Conservation (phyloP, 2,329 filamentous ascomycete species). For the Pseudogymnoascus sp. region DNA sequence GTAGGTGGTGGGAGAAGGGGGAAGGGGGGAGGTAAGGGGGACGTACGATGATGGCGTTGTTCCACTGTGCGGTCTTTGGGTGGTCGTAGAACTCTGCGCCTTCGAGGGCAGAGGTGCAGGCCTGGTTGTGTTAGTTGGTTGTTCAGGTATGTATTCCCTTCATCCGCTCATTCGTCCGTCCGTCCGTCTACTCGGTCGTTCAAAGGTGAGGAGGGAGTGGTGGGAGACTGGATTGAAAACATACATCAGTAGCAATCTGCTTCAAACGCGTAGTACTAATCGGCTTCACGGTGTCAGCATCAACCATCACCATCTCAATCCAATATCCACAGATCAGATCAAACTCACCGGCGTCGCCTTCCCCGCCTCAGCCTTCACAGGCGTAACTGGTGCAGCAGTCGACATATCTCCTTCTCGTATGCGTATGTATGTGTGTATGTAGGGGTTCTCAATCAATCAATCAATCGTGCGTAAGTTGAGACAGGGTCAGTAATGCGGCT, state of each 20-base stretch:
- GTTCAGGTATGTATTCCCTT: background rate
- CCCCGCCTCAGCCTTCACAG: background rate
- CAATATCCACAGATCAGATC: background rate
- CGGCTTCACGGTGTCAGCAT: conserved; percentile 43
- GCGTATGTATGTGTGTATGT: background rate
- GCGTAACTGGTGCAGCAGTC: conserved; percentile 23
- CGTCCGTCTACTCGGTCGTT: too few species aligned
- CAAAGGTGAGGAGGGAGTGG: too few species aligned
- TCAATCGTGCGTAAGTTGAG: background rate
- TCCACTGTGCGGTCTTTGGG: conserved; percentile 76
- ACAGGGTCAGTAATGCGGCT: background rate
- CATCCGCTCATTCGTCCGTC: too few species aligned
- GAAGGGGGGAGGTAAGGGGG: conserved; percentile 11
- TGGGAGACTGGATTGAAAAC: conserved; percentile 29
- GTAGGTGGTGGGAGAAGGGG: background rate
- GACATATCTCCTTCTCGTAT: conserved; percentile 20
- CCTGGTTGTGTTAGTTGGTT: conserved; percentile 41
- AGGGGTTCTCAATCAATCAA: background rate
- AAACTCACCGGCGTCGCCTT: background rate
- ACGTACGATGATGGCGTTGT: conserved; percentile 83
- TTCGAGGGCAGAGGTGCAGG: conserved; percentile 71
- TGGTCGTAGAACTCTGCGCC: conserved; percentile 78
- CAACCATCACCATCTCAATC: too few species aligned
- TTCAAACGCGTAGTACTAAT: conserved; percentile 67
- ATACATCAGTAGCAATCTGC: conserved; percentile 78